Evolutionary conservation across 2,329 filamentous ascomycete species (phyloP).

Genomic region (Sporothrix sp.): DNA sequence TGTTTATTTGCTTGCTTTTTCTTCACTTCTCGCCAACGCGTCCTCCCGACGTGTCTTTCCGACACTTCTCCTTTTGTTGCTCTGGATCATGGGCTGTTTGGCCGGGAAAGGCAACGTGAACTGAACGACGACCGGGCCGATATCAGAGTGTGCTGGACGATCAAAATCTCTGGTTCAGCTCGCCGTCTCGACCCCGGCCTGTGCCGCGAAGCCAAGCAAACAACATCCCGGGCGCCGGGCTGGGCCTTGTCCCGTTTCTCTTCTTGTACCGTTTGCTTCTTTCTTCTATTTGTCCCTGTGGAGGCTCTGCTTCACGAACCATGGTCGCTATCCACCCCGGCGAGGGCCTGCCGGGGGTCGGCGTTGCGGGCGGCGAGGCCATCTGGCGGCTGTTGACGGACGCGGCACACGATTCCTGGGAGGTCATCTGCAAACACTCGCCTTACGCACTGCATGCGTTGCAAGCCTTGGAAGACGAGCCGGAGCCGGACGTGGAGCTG

Average conservation of each 20-base stretch:
- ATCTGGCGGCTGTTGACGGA: slow-evolving; percentile 5
- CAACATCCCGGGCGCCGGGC: background rate
- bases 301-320: background rate
- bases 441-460: background rate
- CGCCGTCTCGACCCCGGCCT: no score
- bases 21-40: no score
- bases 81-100: no score
- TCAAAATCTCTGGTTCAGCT: no score
- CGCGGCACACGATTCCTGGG: slow-evolving; percentile 10
- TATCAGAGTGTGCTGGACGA: no score
- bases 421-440: slow-evolving; percentile 11
- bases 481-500: background rate
- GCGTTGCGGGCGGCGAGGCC: slow-evolving; percentile 3
- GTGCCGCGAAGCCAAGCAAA: no score
- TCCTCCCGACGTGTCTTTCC: no score
- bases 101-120: no score
- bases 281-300: background rate
- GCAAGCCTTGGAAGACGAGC: background rate
- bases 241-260: background rate
- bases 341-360: background rate
- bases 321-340: slow-evolving; percentile 14
- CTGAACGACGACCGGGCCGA: no score
- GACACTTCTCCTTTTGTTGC: no score
- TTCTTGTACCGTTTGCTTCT: background rate
- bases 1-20: no score